phyloP scores from a whole-genome alignment of 2,329 filamentous ascomycete genomes.

The Alternaria sp. region DNA sequence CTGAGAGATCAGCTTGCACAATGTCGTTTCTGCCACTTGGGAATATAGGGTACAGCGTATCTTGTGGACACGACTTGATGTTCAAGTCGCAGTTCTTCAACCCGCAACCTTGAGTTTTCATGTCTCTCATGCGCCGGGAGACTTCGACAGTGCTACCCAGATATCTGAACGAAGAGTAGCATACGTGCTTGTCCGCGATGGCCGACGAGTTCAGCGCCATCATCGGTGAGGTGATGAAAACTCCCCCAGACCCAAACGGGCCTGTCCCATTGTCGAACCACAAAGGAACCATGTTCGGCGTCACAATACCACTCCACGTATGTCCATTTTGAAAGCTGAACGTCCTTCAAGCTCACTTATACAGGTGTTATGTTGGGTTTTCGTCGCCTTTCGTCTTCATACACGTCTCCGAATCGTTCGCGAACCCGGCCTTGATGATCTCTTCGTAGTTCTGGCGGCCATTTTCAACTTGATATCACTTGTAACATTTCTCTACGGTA shows the following conservation, averaged over 20 bases:
- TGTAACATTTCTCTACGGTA: conserved; percentile 34
- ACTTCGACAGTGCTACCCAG: background rate
- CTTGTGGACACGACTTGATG: background rate
- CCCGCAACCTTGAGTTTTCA: background rate
- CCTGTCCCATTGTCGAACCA: conserved; percentile 33
- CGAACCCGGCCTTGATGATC: conserved; percentile 48
- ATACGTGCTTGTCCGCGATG: background rate
- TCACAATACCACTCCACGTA: conserved; percentile 43
- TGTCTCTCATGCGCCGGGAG: background rate
- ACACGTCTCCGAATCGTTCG: conserved; percentile 38
- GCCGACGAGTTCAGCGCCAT: conserved; percentile 23
- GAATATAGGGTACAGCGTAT: conserved; percentile 1
- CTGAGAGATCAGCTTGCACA: background rate
- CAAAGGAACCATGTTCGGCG: conserved; percentile 35
- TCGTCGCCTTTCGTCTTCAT: conserved; percentile 40
- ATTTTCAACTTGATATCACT: conserved; percentile 35
- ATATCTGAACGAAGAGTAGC: background rate
- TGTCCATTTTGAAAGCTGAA: background rate
- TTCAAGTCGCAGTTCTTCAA: background rate
- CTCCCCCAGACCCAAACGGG: conserved; percentile 38
- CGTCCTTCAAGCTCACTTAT: conserved; percentile 13
- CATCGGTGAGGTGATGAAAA: conserved; percentile 29
- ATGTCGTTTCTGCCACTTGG: conserved; percentile 1
- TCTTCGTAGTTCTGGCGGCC: conserved; percentile 43
- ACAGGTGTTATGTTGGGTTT: conserved; percentile 38